Evolutionary conservation across 2,329 filamentous ascomycete species (phyloP).

Genomic region (Microdochium nivale): DNA sequence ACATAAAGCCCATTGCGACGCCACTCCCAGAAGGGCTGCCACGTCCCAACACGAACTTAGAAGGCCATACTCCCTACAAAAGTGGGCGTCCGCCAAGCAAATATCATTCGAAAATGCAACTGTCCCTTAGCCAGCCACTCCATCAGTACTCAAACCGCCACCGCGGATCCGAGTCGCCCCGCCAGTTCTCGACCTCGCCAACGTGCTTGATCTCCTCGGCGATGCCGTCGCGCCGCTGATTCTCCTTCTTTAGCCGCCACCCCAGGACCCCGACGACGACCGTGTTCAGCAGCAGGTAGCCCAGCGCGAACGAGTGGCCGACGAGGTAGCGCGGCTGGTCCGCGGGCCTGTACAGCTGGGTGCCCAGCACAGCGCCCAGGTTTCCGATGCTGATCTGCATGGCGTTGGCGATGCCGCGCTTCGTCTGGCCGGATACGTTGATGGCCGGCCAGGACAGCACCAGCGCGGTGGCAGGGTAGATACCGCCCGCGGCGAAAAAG

Average conservation of each 20-base stretch:
- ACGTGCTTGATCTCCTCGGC: constrained; percentile 36
- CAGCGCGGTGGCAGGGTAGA: constrained; percentile 57
- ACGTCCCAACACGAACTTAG: too few relatives aligned
- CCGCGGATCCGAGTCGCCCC: constrained; percentile 53
- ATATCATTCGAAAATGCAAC: not conserved
- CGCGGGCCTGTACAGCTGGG: constrained; percentile 55
- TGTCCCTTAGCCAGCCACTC: not conserved
- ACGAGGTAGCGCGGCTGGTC: constrained; percentile 56
- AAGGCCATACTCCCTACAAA: too few relatives aligned
- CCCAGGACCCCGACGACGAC: constrained; percentile 44
- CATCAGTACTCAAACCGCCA: constrained; percentile 56
- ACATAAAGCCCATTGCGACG: too few relatives aligned
- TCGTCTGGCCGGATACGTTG: constrained; percentile 63
- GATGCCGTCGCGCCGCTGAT: constrained; percentile 38
- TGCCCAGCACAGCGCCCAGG: constrained; percentile 58
- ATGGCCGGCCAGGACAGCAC: constrained; percentile 63
- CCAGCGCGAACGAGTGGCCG: constrained; percentile 59
- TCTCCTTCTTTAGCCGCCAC: constrained; percentile 46
- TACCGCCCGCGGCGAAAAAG: constrained; percentile 56
- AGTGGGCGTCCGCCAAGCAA: not conserved
- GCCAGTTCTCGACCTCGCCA: constrained; percentile 43
- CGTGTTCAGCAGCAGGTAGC: constrained; percentile 52
- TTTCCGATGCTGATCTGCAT: constrained; percentile 69
- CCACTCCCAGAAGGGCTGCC: too few relatives aligned
- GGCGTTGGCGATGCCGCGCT: constrained; percentile 58